phyloP scores from a whole-genome alignment of 371 early-diverging fungal genomes.

The Mucor mucedo region DNA sequence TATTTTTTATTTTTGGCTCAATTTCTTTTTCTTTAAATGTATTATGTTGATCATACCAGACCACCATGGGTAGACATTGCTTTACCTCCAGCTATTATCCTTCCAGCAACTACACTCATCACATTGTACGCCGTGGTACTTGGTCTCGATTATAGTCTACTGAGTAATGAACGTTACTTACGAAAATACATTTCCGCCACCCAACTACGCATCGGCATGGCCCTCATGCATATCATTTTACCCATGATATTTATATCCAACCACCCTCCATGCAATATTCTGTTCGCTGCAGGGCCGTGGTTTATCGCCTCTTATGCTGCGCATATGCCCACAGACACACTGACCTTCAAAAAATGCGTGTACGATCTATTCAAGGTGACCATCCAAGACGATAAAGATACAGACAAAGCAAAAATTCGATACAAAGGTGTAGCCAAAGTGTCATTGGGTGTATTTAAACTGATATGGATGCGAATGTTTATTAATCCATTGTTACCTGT shows the following conservation, averaged over 20 bases:
- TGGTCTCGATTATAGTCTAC: conserved; percentile 15
- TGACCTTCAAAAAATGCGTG: conserved; percentile 4
- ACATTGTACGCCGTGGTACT: conserved; percentile 11
- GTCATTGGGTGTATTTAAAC: conserved; percentile 30
- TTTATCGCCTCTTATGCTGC: conserved; percentile 28
- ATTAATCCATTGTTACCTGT: conserved; percentile 31
- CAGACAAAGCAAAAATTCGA: conserved; percentile 12
- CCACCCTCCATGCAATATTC: conserved; percentile 12
- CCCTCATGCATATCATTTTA: conserved; percentile 12
- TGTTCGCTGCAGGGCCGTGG: conserved; percentile 30
- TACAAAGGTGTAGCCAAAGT: conserved; percentile 29
- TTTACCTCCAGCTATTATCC: conserved; percentile 29
- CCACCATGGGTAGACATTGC: conserved; percentile 28
- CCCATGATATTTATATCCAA: conserved; percentile 28
- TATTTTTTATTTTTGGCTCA: too few species aligned
- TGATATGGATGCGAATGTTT: conserved; percentile 21
- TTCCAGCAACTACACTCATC: conserved; percentile 10
- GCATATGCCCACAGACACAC: conserved; percentile 17
- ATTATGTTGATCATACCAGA: conserved; percentile 19
- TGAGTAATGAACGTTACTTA: conserved; percentile 20
- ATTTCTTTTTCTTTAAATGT: background rate
- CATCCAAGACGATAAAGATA: too few species aligned
- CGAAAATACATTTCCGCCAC: conserved; percentile 7
- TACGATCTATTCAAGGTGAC: background rate
- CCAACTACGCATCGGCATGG: conserved; percentile 14